Conservation (phyloP, 208 protist genomes). For the Leishmania gerbilli region DNA sequence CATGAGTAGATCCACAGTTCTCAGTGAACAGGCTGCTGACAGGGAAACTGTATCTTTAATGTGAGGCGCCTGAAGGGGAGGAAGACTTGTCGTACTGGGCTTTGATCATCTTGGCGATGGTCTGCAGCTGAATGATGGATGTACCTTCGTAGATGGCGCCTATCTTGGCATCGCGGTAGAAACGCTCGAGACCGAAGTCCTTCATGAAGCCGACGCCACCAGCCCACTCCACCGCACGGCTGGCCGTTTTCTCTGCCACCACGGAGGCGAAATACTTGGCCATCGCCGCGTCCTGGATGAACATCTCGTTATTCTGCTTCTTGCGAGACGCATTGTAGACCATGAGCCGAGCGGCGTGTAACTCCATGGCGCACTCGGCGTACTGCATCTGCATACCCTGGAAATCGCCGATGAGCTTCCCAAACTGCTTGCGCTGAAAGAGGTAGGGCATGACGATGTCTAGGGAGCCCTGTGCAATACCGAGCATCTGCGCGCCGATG, state of each 20-base stretch:
- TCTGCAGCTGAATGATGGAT: conserved; percentile 95
- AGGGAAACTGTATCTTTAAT: background rate
- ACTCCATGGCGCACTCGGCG: conserved; percentile 70
- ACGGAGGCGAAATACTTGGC: conserved; percentile 93
- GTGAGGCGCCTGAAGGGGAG: background rate
- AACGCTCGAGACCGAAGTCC: conserved; percentile 95
- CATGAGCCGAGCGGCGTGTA: conserved; percentile 83
- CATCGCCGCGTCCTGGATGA: conserved; percentile 95
- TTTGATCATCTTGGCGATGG: conserved; percentile 93
- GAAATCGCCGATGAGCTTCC: conserved; percentile 87
- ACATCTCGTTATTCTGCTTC: conserved; percentile 81
- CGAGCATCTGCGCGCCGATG: conserved; percentile 95
- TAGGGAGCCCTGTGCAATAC: conserved; percentile 86
- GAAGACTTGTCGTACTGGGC: conserved; percentile 47
- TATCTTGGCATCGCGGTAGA: conserved; percentile 94
- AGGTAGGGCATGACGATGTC: conserved; percentile 84
- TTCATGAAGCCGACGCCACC: conserved; percentile 97
- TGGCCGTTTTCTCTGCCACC: conserved; percentile 84
- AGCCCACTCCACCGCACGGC: conserved; percentile 91
- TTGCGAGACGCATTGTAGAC: conserved; percentile 94
- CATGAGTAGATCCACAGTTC: background rate
- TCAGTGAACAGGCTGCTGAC: background rate
- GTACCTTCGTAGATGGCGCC: conserved; percentile 95
- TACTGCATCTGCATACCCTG: conserved; percentile 96
- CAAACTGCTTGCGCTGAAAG: conserved; percentile 95